phyloP scores from a whole-genome alignment of 495 filamentous ascomycete genomes.

The Talaromyces thailandensis region DNA sequence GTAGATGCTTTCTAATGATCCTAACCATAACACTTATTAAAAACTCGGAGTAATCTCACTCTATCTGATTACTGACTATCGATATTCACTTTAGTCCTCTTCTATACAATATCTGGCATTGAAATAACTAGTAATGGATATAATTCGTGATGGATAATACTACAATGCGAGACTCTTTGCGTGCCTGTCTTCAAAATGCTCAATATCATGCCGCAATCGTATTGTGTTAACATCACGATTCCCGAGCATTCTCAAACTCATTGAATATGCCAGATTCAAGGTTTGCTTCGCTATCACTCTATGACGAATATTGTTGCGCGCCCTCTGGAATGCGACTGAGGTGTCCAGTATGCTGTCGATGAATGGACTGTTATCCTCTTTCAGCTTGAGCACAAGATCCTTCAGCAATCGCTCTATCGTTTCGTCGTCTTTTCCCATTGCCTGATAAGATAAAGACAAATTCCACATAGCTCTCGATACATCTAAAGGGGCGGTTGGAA shows the following conservation, averaged over 20 bases:
- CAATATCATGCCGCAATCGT: constrained; percentile 1
- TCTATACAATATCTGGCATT: no score
- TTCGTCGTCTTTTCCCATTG: background rate
- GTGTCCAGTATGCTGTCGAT: background rate
- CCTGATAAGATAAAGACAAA: background rate
- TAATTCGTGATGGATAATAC: background rate
- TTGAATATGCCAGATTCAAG: background rate
- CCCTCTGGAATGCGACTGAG: background rate
- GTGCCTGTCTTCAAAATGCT: background rate
- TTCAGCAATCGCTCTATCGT: background rate
- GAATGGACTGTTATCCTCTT: background rate
- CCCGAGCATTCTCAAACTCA: background rate
- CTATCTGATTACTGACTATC: no score
- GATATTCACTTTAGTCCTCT: no score
- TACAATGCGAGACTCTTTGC: background rate
- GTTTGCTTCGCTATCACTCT: background rate
- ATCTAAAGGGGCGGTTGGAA: background rate
- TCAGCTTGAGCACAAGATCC: background rate
- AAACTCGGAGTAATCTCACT: no score
- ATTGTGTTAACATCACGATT: background rate
- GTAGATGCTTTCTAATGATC: no score
- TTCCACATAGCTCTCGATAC: background rate
- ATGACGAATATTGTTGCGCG: background rate
- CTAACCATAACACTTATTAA: no score
- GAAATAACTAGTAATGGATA: background rate